Base-by-base conservation (phyloP, 2,329 filamentous ascomycete genomes). In the Ascochyta lentis region DNA sequence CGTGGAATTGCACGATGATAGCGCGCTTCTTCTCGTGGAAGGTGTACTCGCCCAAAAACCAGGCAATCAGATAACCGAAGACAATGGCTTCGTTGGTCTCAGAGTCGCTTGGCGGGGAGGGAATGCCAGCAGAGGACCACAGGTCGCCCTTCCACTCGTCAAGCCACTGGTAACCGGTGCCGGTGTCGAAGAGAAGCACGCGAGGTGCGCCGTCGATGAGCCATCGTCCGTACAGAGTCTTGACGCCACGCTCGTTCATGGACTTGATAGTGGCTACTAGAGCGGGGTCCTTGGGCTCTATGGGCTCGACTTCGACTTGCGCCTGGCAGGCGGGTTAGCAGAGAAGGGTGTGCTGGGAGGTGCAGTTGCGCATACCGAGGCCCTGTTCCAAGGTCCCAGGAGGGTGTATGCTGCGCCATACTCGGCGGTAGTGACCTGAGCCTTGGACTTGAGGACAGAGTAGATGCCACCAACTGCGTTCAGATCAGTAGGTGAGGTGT, bases 11-110 rank as follows among this genome's bases (percentile, higher is more conserved):
- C 52, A 93, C 95, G 76, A 98, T 95, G 63, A 99, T 92, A 3
- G 95, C 95, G 71, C 87, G 90, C 65, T 88, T 89, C 78, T 91
- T 95, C 78, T 98, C 94, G 75, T 96, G 93, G 70, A 89, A 91
- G 60, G 96, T 92, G 76, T 93, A 98, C 93, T 98, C 95, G 79
- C 95, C 95, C 62, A 99, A 81, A 78, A 98, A 98, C 95, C 95
- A 99, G 29, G 95, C 93, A 40, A 98, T 92, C 56, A 99, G 80
- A 74, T 99, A 99, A 47, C 95, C 95, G 80, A 98, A 98, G 38
- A 98, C 91, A 73, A 98, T 95, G 37, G 95, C 90, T 78, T 98
- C 95, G 73, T 97, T 98, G 50, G 95, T 97, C 82, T 99, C 95
- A 48, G 93, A 89, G 71, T 99, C 95, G 61, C 87, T 87, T 7